Evolutionary conservation across 306 rosid species (phyloP), one percentile per base, ranked within the genome.

Genomic region (Prunus campanulata): DNA sequence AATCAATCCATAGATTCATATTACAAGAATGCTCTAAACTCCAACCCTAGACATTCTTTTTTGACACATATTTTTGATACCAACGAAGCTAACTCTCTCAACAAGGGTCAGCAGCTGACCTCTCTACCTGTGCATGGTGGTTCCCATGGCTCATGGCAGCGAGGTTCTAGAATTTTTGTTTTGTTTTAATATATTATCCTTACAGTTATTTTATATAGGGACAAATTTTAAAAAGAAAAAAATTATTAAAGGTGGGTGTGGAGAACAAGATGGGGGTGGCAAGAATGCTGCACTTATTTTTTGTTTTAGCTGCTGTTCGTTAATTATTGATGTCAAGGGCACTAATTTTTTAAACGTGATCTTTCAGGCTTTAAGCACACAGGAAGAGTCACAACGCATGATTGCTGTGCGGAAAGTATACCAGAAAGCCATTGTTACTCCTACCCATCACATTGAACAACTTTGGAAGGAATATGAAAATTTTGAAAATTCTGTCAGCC

Each of bases 401-500:
- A 90, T 89, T 90, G 81, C 87, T 57, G 84, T 92, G 47, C 77
- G 98, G 72, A 94, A 90, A 86, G 90, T 75, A 66, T 94, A 90
- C 83, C 98, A 94, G 78, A 94, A 77, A 77, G 97, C 98, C 77
- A 84, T 94, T 82, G 78, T 94, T 83, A 94, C 92, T 84, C 98
- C 98, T 55, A 90, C 90, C 48, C 98, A 94, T 87, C 94, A 94
- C 84, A 85, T 89, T 79, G 98, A 94, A 82, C 97, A 94, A 77
- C 90, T 94, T 35, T 94, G 98, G 98, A 92, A 82, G 83, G 98
- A 94, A 16, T 94, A 94, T 71, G 97, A 92, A 70, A 94, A 80
- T 83, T 92, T 92, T 84, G 98, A 94, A 87, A 94, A 89, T 77
- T 94, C 98, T 35, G 97, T 94, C 57, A 92, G 92, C 80, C 97